Conservation (phyloP, 225 moss, liverwort and hornwort genomes). For the Polytrichum commune region DNA sequence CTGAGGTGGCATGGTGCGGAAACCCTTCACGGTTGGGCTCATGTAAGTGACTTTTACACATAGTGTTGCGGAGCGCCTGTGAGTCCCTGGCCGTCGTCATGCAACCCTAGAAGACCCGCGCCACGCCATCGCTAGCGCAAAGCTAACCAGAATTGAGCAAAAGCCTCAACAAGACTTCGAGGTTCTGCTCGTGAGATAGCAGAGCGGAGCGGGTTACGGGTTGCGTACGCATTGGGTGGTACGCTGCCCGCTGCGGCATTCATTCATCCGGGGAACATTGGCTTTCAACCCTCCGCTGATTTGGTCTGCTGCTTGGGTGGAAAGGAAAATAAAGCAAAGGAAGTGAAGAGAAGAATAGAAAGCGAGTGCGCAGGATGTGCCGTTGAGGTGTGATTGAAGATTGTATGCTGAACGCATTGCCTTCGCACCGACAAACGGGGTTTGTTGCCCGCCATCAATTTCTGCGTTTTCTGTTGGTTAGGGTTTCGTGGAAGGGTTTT, state of each 20-base stretch:
- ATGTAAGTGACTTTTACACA: too few species aligned
- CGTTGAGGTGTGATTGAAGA: not conserved
- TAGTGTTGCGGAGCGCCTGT: too few species aligned
- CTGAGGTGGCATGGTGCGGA: too few species aligned
- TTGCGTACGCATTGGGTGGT: not conserved
- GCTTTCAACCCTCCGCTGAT: not conserved
- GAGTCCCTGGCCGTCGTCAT: not conserved
- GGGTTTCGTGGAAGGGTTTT: not conserved
- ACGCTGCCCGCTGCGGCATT: not conserved
- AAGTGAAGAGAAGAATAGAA: not conserved
- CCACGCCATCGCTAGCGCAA: not conserved
- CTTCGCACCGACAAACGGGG: not conserved
- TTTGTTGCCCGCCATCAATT: not conserved
- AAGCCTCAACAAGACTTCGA: not conserved
- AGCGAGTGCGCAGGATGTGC: not conserved
- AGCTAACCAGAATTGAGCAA: not conserved
- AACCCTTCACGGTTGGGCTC: too few species aligned
- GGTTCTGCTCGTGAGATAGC: not conserved
- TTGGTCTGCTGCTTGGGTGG: not conserved
- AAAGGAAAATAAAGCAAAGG: not conserved
- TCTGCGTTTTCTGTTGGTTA: not conserved
- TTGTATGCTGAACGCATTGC: not conserved
- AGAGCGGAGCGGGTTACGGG: not conserved
- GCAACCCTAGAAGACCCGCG: not conserved
- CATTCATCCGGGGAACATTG: not conserved